These are phyloP conservation scores for Starmerella floricola DNA, from an alignment of 805 yeast genomes.

Conservation along the genomic window DNA sequence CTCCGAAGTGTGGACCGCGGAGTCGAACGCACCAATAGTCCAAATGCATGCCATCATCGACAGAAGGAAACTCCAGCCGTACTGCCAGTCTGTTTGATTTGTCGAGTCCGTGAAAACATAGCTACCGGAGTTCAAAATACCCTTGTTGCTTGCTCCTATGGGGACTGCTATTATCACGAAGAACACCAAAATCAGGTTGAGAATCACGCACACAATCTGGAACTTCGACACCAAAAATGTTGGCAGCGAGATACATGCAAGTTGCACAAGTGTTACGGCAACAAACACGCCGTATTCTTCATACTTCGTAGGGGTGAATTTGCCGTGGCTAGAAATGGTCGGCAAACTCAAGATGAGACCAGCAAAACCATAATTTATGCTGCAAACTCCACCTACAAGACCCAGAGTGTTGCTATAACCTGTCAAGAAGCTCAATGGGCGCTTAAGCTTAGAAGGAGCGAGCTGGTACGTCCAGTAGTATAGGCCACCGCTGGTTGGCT, in stretches of 20 bases:
- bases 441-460: conserved; percentile 43
- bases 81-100: conserved; percentile 44
- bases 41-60: conserved; percentile 58
- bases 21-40: conserved; percentile 66
- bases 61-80: conserved; percentile 44
- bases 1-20: conserved; percentile 61
- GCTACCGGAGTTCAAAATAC: conserved; percentile 37
- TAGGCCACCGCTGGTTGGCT: conserved; percentile 67
- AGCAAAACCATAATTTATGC: conserved; percentile 54
- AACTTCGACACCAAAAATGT: conserved; percentile 45
- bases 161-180: conserved; percentile 55
- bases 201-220: conserved; percentile 46
- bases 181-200: conserved; percentile 42
- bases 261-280: conserved; percentile 46
- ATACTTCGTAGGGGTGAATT: conserved; percentile 42
- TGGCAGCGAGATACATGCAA: conserved; percentile 43
- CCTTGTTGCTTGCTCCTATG: conserved; percentile 33
- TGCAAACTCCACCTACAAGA: conserved; percentile 51
- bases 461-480: conserved; percentile 58
- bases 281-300: conserved; percentile 55
- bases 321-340: conserved; percentile 31
- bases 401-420: conserved; percentile 62
- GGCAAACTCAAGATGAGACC: conserved; percentile 29
- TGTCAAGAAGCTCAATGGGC: conserved; percentile 47
- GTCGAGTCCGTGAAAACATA: conserved; percentile 45